Conservation (phyloP, 2,329 filamentous ascomycete species). For the Phyllosticta capitalensis region DNA sequence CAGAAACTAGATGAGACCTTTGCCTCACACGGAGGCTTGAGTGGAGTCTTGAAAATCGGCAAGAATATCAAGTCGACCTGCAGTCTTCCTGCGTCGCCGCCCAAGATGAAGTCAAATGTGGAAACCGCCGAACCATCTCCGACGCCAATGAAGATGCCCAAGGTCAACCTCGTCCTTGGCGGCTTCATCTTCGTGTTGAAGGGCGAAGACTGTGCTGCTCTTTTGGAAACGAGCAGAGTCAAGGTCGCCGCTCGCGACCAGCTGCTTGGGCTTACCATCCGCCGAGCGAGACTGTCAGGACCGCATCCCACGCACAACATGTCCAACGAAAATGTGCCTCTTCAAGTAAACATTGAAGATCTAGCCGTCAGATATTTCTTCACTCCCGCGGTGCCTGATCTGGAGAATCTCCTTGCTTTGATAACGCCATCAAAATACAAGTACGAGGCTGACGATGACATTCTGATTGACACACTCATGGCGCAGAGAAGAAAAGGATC, state of each 20-base stretch:
- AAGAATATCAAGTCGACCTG: conserved; percentile 70
- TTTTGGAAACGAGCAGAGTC: conserved; percentile 68
- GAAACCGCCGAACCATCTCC: not conserved
- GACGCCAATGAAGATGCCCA: conserved; percentile 35
- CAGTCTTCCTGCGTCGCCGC: conserved; percentile 34
- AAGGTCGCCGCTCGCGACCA: conserved; percentile 70
- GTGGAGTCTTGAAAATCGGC: conserved; percentile 80
- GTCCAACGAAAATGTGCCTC: conserved; percentile 36
- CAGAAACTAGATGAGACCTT: conserved; percentile 78
- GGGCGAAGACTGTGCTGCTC: conserved; percentile 66
- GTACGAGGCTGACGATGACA: conserved; percentile 83
- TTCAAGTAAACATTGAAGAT: conserved; percentile 49
- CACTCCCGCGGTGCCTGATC: conserved; percentile 65
- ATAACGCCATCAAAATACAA: conserved; percentile 88
- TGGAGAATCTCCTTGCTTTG: conserved; percentile 72
- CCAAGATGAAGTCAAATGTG: conserved; percentile 18
- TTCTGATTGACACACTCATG: conserved; percentile 84
- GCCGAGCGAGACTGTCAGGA: conserved; percentile 64
- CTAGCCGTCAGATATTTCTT: conserved; percentile 64
- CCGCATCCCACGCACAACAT: conserved; percentile 48
- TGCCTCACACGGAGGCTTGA: conserved; percentile 81
- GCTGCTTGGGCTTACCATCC: conserved; percentile 62
- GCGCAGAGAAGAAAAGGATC: conserved; percentile 79
- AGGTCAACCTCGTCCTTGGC: conserved; percentile 67
- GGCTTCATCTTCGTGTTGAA: conserved; percentile 68